A percentile compares a stretch with the other conserved stretches of the same genome.
These are phyloP conservation scores for Botrytis paeoniae DNA, from an alignment of 2,329 filamentous ascomycete species.

Conservation along the genomic window DNA sequence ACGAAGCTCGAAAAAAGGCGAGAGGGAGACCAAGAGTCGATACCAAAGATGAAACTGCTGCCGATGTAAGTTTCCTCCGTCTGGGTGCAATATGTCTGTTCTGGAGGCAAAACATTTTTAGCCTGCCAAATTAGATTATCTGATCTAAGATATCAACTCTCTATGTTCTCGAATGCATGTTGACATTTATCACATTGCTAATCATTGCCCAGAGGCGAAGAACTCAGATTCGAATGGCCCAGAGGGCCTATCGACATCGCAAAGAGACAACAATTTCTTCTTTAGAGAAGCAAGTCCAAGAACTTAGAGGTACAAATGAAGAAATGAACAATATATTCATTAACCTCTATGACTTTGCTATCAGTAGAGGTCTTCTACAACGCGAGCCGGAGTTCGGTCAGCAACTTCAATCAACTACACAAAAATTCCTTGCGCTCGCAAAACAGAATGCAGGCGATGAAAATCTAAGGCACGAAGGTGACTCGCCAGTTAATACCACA, in stretches of 20 bases:
- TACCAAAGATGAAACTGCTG: slow-evolving; percentile 72
- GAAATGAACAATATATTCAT: slow-evolving; percentile 72
- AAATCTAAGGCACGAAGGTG: slow-evolving; percentile 30
- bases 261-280: slow-evolving; percentile 79
- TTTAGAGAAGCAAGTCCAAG: slow-evolving; percentile 66
- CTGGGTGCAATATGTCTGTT: slow-evolving; percentile 2
- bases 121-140: background rate
- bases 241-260: slow-evolving; percentile 78
- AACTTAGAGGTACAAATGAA: slow-evolving; percentile 66
- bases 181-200: slow-evolving; percentile 13
- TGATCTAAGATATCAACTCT: background rate
- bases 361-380: slow-evolving; percentile 56
- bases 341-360: slow-evolving; percentile 60
- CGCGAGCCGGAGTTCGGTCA: slow-evolving; percentile 54
- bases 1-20: slow-evolving; percentile 55
- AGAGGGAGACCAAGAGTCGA: slow-evolving; percentile 74
- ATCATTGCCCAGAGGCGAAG: slow-evolving; percentile 61
- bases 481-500: slow-evolving; percentile 23
- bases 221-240: slow-evolving; percentile 83
- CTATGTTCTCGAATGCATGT: background rate
- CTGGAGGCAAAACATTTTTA: background rate
- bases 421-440: slow-evolving; percentile 56
- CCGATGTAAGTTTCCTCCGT: slow-evolving; percentile 62
- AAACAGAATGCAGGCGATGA: slow-evolving; percentile 47
- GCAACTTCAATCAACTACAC: slow-evolving; percentile 55